phyloP scores from a whole-genome alignment of 306 rosid species.

The Styphnolobium japonicum region DNA sequence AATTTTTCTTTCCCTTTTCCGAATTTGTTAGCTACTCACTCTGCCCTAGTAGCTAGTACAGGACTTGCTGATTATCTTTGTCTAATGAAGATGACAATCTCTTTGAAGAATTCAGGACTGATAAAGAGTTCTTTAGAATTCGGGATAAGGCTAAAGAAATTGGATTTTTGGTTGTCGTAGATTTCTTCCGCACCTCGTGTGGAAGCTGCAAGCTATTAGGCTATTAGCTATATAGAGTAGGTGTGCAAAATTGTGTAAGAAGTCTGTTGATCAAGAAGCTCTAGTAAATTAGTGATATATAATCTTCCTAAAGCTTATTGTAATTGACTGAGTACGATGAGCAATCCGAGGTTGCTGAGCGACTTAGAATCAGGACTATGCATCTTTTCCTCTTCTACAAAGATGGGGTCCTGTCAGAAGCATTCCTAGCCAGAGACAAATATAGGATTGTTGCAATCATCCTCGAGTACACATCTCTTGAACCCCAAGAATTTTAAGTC shows the following conservation, averaged over 20 bases:
- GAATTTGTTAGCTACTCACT: not conserved
- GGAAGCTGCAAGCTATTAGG: slow-evolving; percentile 99
- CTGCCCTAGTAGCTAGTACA: slow-evolving; percentile 8
- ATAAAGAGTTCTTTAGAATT: slow-evolving; percentile 67
- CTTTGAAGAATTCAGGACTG: slow-evolving; percentile 75
- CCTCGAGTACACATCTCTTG: slow-evolving; percentile 43
- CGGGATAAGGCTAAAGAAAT: slow-evolving; percentile 56
- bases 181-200: slow-evolving; percentile 88
- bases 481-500: slow-evolving; percentile 14
- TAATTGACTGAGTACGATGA: slow-evolving; percentile 92
- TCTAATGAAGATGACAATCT: slow-evolving; percentile 79
- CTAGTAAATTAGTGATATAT: too few relatives aligned
- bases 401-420: slow-evolving; percentile 50
- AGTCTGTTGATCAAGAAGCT: slow-evolving; percentile 74
- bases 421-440: too few relatives aligned
- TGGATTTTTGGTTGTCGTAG: slow-evolving; percentile 70
- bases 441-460: slow-evolving; percentile 51
- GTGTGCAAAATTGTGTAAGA: slow-evolving; percentile 80
- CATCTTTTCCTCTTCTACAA: slow-evolving; percentile 71
- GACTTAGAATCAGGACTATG: slow-evolving; percentile 87
- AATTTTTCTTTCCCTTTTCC: not conserved
- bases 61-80: slow-evolving; percentile 44
- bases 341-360: slow-evolving; percentile 92
- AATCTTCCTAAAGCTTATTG: slow-evolving; percentile 88
- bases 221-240: slow-evolving; percentile 88